Percentiles rank a stretch among this genome's conserved stretches.
These are phyloP conservation scores for Chimonanthus salicifolius DNA, from an alignment of 164 flowering plant genomes.

Conservation along the genomic window DNA sequence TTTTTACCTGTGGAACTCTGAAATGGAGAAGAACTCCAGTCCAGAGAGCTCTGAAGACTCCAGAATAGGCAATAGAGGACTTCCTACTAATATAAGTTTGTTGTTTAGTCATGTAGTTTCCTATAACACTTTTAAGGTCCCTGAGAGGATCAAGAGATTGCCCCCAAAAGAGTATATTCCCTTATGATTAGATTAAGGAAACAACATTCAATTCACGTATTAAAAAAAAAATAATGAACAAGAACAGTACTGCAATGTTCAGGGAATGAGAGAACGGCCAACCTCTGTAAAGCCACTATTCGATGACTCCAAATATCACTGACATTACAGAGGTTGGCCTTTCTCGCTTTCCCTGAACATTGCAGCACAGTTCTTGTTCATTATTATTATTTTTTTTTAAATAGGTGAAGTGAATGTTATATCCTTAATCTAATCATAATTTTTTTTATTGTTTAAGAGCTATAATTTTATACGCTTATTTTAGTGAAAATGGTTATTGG, in stretches of 20 bases:
- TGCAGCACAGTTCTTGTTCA: constrained; percentile 24
- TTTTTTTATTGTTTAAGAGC: too few relatives aligned
- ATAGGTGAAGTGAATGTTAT: not conserved
- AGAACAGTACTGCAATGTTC: not conserved
- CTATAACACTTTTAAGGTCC: not conserved
- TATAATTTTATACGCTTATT: too few relatives aligned
- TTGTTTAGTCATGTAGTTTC: not conserved
- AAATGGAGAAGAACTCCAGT: not conserved
- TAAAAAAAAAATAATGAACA: too few relatives aligned
- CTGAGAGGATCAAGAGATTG: not conserved
- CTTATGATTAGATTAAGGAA: too few relatives aligned
- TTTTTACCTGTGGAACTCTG: not conserved
- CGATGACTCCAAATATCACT: constrained; percentile 99
- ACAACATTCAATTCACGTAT: too few relatives aligned
- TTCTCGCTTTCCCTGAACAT: constrained; percentile 7
- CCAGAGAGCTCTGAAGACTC: not conserved
- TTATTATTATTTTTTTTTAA: too few relatives aligned
- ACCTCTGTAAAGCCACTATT: constrained; percentile 59
- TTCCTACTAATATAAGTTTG: not conserved
- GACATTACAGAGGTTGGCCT: constrained; percentile 75
- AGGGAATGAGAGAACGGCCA: not conserved
- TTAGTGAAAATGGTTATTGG: too few relatives aligned
- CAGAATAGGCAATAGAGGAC: not conserved
- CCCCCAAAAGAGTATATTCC: not conserved
- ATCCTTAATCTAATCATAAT: not conserved